Percentiles rank a stretch among this genome's conserved stretches.
These are phyloP conservation scores for Eremothecium cymbalariae DNA, from an alignment of 1,139 yeast species.

Conservation along the genomic window DNA sequence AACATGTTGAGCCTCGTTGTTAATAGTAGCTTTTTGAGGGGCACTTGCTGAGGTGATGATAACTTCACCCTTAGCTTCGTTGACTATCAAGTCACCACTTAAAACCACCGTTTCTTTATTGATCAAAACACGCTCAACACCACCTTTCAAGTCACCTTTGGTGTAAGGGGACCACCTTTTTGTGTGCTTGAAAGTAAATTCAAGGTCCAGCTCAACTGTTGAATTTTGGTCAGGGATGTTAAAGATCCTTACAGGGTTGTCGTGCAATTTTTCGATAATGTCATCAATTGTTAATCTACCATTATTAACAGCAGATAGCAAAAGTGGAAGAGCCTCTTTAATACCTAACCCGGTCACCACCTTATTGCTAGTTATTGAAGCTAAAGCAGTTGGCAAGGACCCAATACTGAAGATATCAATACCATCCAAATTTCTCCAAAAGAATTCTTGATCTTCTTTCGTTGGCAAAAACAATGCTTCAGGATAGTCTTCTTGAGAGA, in stretches of 20 bases:
- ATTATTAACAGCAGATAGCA: constrained; percentile 70
- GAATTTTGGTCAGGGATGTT: constrained; percentile 75
- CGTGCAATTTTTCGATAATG: constrained; percentile 65
- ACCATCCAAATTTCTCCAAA: constrained; percentile 67
- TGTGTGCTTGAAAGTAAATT: constrained; percentile 42
- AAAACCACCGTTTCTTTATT: constrained; percentile 73
- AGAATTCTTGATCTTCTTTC: constrained; percentile 66
- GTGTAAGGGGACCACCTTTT: constrained; percentile 48
- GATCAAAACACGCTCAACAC: constrained; percentile 80
- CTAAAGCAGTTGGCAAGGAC: constrained; percentile 63
- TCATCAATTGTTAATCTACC: constrained; percentile 67
- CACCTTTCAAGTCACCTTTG: constrained; percentile 53
- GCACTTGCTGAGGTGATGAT: constrained; percentile 36
- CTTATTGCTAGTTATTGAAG: constrained; percentile 52
- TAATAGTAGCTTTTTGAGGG: constrained; percentile 18
- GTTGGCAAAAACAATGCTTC: constrained; percentile 69
- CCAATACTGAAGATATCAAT: constrained; percentile 90
- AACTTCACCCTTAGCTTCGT: constrained; percentile 48
- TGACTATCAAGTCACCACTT: constrained; percentile 64
- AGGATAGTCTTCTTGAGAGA: constrained; percentile 64
- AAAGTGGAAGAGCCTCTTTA: constrained; percentile 71
- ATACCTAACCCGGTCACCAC: constrained; percentile 69
- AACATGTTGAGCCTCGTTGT: constrained; percentile 19
- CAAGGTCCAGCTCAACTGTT: constrained; percentile 73
- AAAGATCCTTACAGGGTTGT: constrained; percentile 75